Base-by-base conservation (phyloP, 1,139 yeast genomes). In the Meyerozyma carpophila region DNA sequence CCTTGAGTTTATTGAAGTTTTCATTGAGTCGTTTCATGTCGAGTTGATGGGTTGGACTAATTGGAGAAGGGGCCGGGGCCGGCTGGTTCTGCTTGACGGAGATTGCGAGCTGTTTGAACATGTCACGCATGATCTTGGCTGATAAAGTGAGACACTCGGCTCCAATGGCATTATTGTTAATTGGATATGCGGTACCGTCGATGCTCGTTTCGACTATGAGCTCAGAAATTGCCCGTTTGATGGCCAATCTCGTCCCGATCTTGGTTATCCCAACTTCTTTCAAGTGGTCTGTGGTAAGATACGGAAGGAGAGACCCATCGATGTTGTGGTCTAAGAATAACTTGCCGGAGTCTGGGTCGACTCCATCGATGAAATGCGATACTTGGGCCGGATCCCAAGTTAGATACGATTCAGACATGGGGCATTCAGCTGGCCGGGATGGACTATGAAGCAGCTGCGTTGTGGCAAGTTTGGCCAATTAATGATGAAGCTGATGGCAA, bases 271-370 rank as follows among this genome's bases (percentile, higher is more conserved):
- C 86, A 55, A 84, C 61, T 50, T 82, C 89, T 50, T 70, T 68
- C 41, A 84, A 68, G 56, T 84, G 87, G 8, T 75, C 77, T 1
- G 84, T 72, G 10, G 77, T 75, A 37, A 84, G 59, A 48, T 74
- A 80, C 1, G 85, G 81, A 39, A 84, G 61, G 10, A 82, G 62
- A 14, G 79, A 70, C 1, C 91, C 91, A 13, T 78, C 81, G 39
- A 84, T 80, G 50, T 78, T 78, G 57, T 84, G 73, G 3, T 68
- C 68, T n/a, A 73, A 62, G 50, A 84, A 78, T 6, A 48, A 44
- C 13, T 59, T 45, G n/a, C 69, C 68, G 14, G 61, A 60, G 41
- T 52, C 61, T 7, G 62, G 61, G 24, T 59, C 46, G 10, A 58
- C 47, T 8, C 62, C 53, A 42, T 61, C 55, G 32, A 73, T 61